Conservation (phyloP, 768 basidiomycete species). For the Multifurca ochricompacta region DNA sequence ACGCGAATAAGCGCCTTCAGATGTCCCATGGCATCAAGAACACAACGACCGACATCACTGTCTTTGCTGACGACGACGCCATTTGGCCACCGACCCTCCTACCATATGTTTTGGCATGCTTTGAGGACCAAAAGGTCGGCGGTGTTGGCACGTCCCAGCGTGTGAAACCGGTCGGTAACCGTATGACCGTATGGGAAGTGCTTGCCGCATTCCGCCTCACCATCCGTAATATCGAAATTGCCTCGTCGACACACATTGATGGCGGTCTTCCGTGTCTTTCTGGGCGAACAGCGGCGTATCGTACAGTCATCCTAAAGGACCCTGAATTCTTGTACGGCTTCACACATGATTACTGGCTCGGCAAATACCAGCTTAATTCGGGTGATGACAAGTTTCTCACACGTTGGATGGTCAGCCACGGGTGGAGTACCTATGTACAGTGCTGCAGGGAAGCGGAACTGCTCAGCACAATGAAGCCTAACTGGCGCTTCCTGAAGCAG, state of each 20-base stretch:
- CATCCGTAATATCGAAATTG: constrained; percentile 91
- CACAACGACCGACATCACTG: constrained; percentile 86
- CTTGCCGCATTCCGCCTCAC: constrained; percentile 88
- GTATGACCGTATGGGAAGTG: constrained; percentile 93
- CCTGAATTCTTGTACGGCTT: constrained; percentile 90
- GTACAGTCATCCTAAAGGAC: constrained; percentile 91
- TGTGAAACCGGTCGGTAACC: constrained; percentile 68
- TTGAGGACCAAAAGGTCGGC: constrained; percentile 90
- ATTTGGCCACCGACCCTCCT: constrained; percentile 91
- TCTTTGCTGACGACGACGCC: constrained; percentile 92
- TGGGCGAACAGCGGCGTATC: constrained; percentile 88
- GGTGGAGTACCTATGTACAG: constrained; percentile 93
- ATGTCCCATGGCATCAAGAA: constrained; percentile 92
- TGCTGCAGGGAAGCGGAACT: constrained; percentile 80
- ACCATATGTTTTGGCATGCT: constrained; percentile 84
- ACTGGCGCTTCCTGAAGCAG: constrained; percentile 94
- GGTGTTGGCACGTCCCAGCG: constrained; percentile 89
- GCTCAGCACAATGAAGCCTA: constrained; percentile 90
- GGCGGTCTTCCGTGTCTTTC: constrained; percentile 89
- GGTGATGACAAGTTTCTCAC: constrained; percentile 95
- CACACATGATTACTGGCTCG: constrained; percentile 90
- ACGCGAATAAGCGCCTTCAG: constrained; percentile 89
- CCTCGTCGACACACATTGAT: constrained; percentile 85
- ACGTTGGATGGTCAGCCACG: constrained; percentile 93
- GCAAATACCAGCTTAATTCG: constrained; percentile 90